phyloP scores from a whole-genome alignment of 805 yeast genomes.

The Allodekkera sacchari region DNA sequence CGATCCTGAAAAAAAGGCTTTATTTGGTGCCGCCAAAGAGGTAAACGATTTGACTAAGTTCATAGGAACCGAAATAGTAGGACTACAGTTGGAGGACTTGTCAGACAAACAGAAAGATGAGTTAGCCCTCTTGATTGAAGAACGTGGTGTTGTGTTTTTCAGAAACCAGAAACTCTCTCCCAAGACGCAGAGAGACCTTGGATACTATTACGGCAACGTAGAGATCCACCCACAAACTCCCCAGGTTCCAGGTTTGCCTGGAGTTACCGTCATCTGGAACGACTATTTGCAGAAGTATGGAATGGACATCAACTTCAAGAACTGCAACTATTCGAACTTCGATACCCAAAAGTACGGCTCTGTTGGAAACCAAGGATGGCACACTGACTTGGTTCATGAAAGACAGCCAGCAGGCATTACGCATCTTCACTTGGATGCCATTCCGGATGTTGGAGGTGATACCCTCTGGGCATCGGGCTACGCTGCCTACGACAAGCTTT shows the following conservation, averaged over 20 bases:
- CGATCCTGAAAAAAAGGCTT: conserved; percentile 31
- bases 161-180: conserved; percentile 29
- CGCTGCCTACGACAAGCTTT: conserved; percentile 48
- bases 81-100: conserved; percentile 34
- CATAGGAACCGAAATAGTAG: conserved; percentile 42
- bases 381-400: conserved; percentile 48
- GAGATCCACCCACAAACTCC: conserved; percentile 19
- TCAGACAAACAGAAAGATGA: conserved; percentile 38
- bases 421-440: conserved; percentile 40
- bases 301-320: conserved; percentile 14
- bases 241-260: conserved; percentile 28
- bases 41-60: conserved; percentile 35
- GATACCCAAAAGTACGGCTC: conserved; percentile 7
- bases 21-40: conserved; percentile 30
- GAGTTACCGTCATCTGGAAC: conserved; percentile 35
- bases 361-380: conserved; percentile 30
- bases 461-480: conserved; percentile 53
- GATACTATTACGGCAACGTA: conserved; percentile 30
- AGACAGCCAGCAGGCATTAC: conserved; percentile 46
- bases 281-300: conserved; percentile 24
- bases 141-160: conserved; percentile 45
- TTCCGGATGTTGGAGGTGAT: conserved; percentile 47
- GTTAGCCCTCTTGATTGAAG: conserved; percentile 38
- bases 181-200: conserved; percentile 3
- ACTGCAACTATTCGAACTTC: conserved; percentile 14